These are phyloP conservation scores for Botrytis sinoallii DNA, from an alignment of 2,329 filamentous ascomycete genomes.

Conservation along the genomic window DNA sequence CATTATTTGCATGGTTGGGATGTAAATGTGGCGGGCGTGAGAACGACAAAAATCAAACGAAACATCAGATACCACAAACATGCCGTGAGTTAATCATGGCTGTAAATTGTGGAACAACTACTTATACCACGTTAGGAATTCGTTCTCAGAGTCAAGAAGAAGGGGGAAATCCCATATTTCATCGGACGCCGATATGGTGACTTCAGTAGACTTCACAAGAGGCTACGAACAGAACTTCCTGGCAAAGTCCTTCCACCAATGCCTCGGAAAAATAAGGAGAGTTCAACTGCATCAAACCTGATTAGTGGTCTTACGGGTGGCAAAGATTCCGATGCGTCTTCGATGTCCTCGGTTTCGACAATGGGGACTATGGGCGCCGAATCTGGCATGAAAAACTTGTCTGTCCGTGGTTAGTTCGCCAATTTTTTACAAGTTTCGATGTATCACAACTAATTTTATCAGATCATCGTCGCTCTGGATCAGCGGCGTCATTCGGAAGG, in stretches of 20 bases:
- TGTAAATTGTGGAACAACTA: neutral
- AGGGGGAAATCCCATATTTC: constrained; percentile 71
- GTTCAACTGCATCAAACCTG: constrained; percentile 61
- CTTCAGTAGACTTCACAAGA: constrained; percentile 76
- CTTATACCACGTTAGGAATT: constrained; percentile 63
- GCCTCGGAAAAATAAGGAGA: constrained; percentile 87
- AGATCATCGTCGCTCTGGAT: constrained; percentile 26
- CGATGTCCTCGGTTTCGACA: constrained; percentile 56
- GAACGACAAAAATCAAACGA: constrained; percentile 75
- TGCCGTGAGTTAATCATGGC: constrained; percentile 59
- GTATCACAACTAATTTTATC: constrained; percentile 13
- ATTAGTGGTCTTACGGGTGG: constrained; percentile 51
- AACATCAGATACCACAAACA: constrained; percentile 89
- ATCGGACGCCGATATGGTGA: constrained; percentile 86
- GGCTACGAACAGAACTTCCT: constrained; percentile 78
- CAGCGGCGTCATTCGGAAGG: constrained; percentile 21
- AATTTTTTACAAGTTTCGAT: neutral
- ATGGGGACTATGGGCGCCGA: constrained; percentile 26
- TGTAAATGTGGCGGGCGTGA: constrained; percentile 88
- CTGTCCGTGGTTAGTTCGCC: constrained; percentile 42
- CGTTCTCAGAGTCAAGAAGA: constrained; percentile 77
- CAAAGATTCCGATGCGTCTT: constrained; percentile 68
- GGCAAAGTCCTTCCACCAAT: constrained; percentile 84
- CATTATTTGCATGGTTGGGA: constrained; percentile 96
- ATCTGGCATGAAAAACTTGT: constrained; percentile 39